Evolutionary conservation across 306 rosid species (phyloP).

Genomic region (Prunus mongolica): DNA sequence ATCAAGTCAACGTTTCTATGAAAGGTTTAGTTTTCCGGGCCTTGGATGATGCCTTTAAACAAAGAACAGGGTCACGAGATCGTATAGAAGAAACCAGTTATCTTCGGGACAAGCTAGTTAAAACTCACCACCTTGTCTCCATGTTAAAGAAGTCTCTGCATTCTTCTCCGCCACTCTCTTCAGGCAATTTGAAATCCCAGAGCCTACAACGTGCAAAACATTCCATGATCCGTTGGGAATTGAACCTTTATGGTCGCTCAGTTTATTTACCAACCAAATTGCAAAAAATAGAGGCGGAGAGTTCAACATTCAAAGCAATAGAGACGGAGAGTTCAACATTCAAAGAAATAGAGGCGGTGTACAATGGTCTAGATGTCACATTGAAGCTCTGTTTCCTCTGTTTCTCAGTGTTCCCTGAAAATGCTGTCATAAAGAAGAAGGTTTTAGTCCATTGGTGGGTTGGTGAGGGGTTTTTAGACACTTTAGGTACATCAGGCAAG

Average conservation of each 20-base stretch:
- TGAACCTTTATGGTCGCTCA: not conserved
- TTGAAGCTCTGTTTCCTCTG: slow-evolving; percentile 2
- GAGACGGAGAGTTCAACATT: not conserved
- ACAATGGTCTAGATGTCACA: not conserved
- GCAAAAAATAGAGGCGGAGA: not conserved
- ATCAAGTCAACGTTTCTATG: not conserved
- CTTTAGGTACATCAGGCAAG: no score
- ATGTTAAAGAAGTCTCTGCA: not conserved
- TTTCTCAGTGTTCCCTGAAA: slow-evolving; percentile 26
- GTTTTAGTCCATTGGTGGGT: slow-evolving; percentile 27
- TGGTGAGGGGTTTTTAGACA: slow-evolving; percentile 19
- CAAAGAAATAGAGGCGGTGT: not conserved
- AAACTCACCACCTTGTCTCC: not conserved
- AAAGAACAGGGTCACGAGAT: not conserved
- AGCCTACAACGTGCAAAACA: no score
- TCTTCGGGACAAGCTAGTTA: not conserved
- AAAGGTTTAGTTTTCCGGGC: not conserved
- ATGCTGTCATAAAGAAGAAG: slow-evolving; percentile 17
- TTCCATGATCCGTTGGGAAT: not conserved
- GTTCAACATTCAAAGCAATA: not conserved
- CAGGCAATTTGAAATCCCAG: no score
- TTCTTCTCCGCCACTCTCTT: not conserved
- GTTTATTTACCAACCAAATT: no score
- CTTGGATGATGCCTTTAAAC: slow-evolving; percentile 7
- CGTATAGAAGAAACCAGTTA: no score